Conservation (phyloP, 768 basidiomycete genomes). For the Hysterangium stoloniferum region DNA sequence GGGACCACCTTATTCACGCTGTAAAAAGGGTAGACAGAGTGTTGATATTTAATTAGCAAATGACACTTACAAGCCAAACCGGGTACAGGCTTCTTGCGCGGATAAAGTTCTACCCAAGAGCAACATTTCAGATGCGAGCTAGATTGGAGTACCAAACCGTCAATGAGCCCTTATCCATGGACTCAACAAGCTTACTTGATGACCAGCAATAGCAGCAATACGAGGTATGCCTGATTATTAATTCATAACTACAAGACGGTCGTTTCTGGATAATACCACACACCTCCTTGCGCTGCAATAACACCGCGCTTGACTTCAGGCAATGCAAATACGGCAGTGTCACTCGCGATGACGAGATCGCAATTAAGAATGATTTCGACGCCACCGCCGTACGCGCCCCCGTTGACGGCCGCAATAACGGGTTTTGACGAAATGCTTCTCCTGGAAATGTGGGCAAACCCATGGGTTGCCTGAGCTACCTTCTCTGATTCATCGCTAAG, state of each 20-base stretch:
- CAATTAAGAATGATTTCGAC: constrained; percentile 67
- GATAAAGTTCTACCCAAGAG: constrained; percentile 62
- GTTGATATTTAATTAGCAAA: constrained; percentile 14
- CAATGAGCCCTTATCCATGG: constrained; percentile 1
- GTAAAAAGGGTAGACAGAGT: constrained; percentile 7
- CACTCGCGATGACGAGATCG: constrained; percentile 63
- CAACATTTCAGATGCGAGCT: constrained; percentile 73
- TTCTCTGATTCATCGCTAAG: constrained; percentile 36
- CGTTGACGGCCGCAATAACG: constrained; percentile 74
- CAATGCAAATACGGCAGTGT: constrained; percentile 61
- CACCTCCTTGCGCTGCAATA: constrained; percentile 63
- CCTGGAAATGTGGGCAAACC: constrained; percentile 70
- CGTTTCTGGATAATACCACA: constrained; percentile 16
- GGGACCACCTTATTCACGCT: constrained; percentile 72
- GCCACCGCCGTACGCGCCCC: constrained; percentile 52
- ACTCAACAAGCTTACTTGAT: constrained; percentile 49
- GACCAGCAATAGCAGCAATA: constrained; percentile 55
- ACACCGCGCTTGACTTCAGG: constrained; percentile 79
- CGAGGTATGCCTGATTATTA: constrained; percentile 53
- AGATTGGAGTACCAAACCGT: not conserved
- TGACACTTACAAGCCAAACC: constrained; percentile 65
- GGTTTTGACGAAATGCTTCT: constrained; percentile 57
- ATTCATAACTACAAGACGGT: not conserved
- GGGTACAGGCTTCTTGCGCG: constrained; percentile 57
- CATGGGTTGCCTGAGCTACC: constrained; percentile 35